Evolutionary conservation across 2,329 filamentous ascomycete species (phyloP).

Genomic region (Colletotrichum filicis): DNA sequence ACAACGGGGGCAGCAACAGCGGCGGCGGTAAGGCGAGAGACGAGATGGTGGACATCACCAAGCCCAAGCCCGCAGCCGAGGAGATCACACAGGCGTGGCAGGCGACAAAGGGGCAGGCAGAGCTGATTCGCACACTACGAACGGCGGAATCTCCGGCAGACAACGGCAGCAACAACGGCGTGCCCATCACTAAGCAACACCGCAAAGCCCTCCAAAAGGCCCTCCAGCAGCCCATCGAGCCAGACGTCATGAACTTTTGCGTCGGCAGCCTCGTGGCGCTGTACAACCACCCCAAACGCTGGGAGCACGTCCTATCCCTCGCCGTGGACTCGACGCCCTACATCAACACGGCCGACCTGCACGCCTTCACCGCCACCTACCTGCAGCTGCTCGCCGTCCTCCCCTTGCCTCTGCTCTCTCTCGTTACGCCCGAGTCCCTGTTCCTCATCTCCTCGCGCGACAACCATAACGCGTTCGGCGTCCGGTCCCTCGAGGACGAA

Average conservation of each 20-base stretch:
- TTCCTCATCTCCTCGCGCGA: conserved; percentile 23
- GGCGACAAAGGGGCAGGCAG: conserved; percentile 10
- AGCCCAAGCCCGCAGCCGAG: neutral
- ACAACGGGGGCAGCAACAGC: neutral
- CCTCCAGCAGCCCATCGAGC: conserved; percentile 11
- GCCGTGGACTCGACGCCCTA: conserved; percentile 27
- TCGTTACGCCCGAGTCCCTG: conserved; percentile 20
- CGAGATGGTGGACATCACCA: conserved; percentile 13
- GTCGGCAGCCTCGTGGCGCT: conserved; percentile 22
- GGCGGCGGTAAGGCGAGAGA: neutral
- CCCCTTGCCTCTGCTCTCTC: neutral
- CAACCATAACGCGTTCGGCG: conserved; percentile 29
- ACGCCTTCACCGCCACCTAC: conserved; percentile 15
- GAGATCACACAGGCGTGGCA: conserved; percentile 21
- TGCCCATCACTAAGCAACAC: conserved; percentile 15
- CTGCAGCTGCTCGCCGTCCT: conserved; percentile 32
- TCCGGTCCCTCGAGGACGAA: conserved; percentile 31
- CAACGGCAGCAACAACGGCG: neutral
- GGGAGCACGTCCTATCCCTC: conserved; percentile 24
- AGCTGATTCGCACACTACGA: conserved; percentile 13
- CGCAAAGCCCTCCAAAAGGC: conserved; percentile 24
- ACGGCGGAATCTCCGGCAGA: neutral
- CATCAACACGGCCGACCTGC: conserved; percentile 12
- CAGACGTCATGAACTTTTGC: conserved; percentile 26
- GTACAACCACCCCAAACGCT: neutral